Base-by-base conservation (phyloP, 306 rosid species). In the Begonia fuchsioides region DNA sequence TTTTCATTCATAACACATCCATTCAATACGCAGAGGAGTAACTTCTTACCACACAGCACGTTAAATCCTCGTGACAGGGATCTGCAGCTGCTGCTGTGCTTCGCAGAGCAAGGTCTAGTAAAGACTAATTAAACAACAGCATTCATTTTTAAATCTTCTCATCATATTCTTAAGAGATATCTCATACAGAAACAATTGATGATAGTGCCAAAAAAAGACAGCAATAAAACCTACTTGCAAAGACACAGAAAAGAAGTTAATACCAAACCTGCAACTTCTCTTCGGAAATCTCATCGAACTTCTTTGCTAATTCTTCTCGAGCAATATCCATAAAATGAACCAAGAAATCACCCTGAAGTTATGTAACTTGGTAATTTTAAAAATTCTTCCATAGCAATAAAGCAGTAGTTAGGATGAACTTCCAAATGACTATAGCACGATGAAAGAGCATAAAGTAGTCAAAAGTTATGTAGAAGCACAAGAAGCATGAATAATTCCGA, bases 281-380 rank as follows among this genome's bases (percentile, higher is more conserved):
- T 56, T 81, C 95, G 10, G 97, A 90, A 56, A 90, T 92, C 58
- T 84, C 95, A 57, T 90, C 95, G 41, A 83, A 81, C 73, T 90
- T 90, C 76, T 81, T 90, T 2, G 75, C 51, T 32, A 90, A 78
- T 64, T 90, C 97, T 54, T 90, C 95, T 52, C 82, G 76, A 57
- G 97, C 90, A 53, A 90, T 90, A 75, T 90, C 97, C 97, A 84
- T 84, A 67, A 90, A 90, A 72, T 90, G 93, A 53, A 90, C 97
- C 65, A 90, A 79, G 81, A 84, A 90, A 75, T 90, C 97, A 61
- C 95, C 97, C 97, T 90, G 82, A 45, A 66, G 41, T 50, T 51
- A 12, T 57, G 52, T 52, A 48, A 53, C 17, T 47, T 15, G 15
- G 47, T 51, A 55, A 60, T 68, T 50, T 47, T 35, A 46, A 54